Base-by-base conservation (phyloP, 2,329 filamentous ascomycete species). In the Myriosclerotinia curreyana region DNA sequence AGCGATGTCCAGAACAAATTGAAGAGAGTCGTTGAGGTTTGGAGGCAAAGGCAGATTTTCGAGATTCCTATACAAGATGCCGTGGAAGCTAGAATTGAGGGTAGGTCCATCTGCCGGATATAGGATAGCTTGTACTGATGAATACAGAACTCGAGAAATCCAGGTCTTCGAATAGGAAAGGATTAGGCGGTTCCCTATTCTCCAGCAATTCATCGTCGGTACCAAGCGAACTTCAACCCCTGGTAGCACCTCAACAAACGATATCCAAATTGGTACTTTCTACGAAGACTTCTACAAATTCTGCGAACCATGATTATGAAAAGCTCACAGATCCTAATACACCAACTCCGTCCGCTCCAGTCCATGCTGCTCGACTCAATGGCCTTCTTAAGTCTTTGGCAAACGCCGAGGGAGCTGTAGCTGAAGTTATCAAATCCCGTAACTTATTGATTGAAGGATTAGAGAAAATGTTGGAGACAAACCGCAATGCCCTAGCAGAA, bases 11-110 rank as follows among this genome's bases (percentile, higher is more conserved):
- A 98, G 75, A 84, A 85, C 65, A 97, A 97, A 75, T 81, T 99
- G 46, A 85, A 89, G 66, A 85, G 95, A 40, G 94, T 98, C 0
- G 86, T 98, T 3, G 94, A 98, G 72, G 95, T 99, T 22, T 99
- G 95, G 95, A 88, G 89, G 73, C 87, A 94, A 72, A 84, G 95
- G 44, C 79, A 81, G 60, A 95, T 99, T 53, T 99, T 99, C 72
- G 91, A 96, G 67, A 76, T 76, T 0, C 84, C 89, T 0, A 90
- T 96, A 56, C 88, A 96, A 74, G 85, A 87, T 64, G 89, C 89
- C 1, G 86, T 97, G 60, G 94, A 98, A 74, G 80, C 84, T 65
- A 84, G 90, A 38, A 81, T 98, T 61, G 87, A 92, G 69, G 92
- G 91, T 94, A 80, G 68, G 81, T 71, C 22, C 2, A 9, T 56